These are phyloP conservation scores for Niveomyces coronatus DNA, from an alignment of 2,329 filamentous ascomycete species.

Conservation along the genomic window DNA sequence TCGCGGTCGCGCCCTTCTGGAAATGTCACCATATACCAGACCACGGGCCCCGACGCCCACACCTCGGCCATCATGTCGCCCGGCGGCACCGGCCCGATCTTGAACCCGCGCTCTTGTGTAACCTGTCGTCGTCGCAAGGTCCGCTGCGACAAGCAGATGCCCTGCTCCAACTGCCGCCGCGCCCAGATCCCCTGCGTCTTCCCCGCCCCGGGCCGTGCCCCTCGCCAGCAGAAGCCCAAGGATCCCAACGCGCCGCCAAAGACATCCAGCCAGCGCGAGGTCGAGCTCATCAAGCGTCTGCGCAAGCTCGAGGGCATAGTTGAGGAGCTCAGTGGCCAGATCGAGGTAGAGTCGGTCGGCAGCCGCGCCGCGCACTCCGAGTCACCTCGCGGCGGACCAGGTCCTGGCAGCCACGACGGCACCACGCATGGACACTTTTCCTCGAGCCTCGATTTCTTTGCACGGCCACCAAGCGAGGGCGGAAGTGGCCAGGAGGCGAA, in stretches of 20 bases:
- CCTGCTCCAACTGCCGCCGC: conserved; percentile 64
- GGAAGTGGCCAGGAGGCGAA: conserved; percentile 15
- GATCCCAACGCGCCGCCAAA: conserved; percentile 52
- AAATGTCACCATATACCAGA: conserved; percentile 29
- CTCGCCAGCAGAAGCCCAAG: conserved; percentile 54
- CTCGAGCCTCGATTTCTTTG: conserved; percentile 9
- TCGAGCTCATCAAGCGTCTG: conserved; percentile 62
- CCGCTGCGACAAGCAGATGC: conserved; percentile 68
- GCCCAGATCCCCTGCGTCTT: conserved; percentile 64
- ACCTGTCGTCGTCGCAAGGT: conserved; percentile 52
- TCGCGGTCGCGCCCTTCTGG: conserved; percentile 17
- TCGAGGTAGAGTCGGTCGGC: conserved; percentile 39
- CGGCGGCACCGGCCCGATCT: conserved; percentile 22
- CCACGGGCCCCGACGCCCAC: conserved; percentile 29
- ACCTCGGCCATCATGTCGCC: conserved; percentile 24
- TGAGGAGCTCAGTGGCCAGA: conserved; percentile 54
- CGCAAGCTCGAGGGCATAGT: conserved; percentile 68
- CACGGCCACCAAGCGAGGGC: conserved; percentile 1
- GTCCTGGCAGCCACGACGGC: background rate
- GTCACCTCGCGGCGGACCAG: conserved; percentile 4
- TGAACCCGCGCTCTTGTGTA: conserved; percentile 40
- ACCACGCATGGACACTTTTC: background rate
- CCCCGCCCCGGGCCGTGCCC: conserved; percentile 62
- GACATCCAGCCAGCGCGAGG: conserved; percentile 50
- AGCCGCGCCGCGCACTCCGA: conserved; percentile 19